A percentile compares a stretch with the other conserved stretches of the same genome.
Evolutionary conservation across 352 stramenopile species (phyloP).

Genomic region (Phytophthora sansomeana): DNA sequence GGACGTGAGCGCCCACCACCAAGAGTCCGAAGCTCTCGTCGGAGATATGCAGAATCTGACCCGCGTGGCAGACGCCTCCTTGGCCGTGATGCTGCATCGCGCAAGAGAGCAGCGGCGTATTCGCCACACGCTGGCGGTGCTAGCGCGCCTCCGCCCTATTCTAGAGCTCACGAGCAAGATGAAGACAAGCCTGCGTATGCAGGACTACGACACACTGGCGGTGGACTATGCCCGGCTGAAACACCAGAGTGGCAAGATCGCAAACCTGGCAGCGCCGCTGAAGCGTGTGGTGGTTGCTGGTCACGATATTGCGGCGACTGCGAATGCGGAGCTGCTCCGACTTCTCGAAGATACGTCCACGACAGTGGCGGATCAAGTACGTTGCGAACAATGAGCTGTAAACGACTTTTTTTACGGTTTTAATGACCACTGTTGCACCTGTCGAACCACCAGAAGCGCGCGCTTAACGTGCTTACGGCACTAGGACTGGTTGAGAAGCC

Average conservation of each 20-base stretch:
- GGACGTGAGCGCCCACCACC: slow-evolving; percentile 69
- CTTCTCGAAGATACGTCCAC: slow-evolving; percentile 71
- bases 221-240: slow-evolving; percentile 80
- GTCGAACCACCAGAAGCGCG: slow-evolving; percentile 49
- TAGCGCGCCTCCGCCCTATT: slow-evolving; percentile 70
- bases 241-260: slow-evolving; percentile 65
- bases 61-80: slow-evolving; percentile 64
- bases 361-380: slow-evolving; percentile 66
- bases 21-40: slow-evolving; percentile 62
- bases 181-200: slow-evolving; percentile 65
- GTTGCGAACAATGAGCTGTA: slow-evolving; percentile 3
- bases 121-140: slow-evolving; percentile 74
- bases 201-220: slow-evolving; percentile 78
- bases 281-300: slow-evolving; percentile 66
- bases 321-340: slow-evolving; percentile 68
- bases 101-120: slow-evolving; percentile 81
- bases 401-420: background rate
- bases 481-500: slow-evolving; percentile 73
- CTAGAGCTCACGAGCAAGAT: slow-evolving; percentile 84
- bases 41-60: slow-evolving; percentile 66
- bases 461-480: slow-evolving; percentile 63
- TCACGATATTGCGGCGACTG: slow-evolving; percentile 64
- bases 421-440: slow-evolving; percentile 3
- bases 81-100: slow-evolving; percentile 82
- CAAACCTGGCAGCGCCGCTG: slow-evolving; percentile 55